A percentile compares a stretch with the other conserved stretches of the same genome.
Evolutionary conservation across 2,329 filamentous ascomycete genomes (phyloP).

Genomic region (Aspergillus hortae): DNA sequence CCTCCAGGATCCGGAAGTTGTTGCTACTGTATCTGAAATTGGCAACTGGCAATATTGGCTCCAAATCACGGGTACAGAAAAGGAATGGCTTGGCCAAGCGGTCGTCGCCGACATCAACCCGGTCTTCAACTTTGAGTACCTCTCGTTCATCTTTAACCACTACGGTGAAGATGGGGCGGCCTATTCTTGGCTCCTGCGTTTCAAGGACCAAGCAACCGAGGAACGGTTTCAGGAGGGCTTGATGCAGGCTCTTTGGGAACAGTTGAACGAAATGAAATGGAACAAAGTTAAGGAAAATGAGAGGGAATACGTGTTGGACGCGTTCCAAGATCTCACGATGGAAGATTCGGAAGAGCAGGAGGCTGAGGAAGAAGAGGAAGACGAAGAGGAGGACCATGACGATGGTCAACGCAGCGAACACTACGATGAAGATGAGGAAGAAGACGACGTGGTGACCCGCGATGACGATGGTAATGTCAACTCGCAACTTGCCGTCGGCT

Average conservation of each 20-base stretch:
- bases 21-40: conserved; percentile 77
- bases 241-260: conserved; percentile 96
- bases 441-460: conserved; percentile 66
- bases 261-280: conserved; percentile 93
- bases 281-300: conserved; percentile 87
- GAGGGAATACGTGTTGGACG: conserved; percentile 88
- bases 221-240: conserved; percentile 90
- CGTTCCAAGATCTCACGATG: conserved; percentile 92
- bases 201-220: conserved; percentile 75
- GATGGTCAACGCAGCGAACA: conserved; percentile 68
- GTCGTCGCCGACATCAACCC: conserved; percentile 91
- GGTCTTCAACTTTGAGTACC: conserved; percentile 97
- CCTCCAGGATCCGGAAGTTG: conserved; percentile 69
- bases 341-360: conserved; percentile 60
- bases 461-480: conserved; percentile 81
- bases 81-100: conserved; percentile 81
- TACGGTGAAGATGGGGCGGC: conserved; percentile 84
- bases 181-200: conserved; percentile 92
- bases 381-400: conserved; percentile 59
- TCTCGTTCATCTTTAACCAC: conserved; percentile 99
- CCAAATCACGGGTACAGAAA: conserved; percentile 71
- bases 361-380: conserved; percentile 55
- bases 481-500: conserved; percentile 90
- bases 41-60: conserved; percentile 96
- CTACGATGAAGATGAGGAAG: conserved; percentile 73